Percentiles rank a stretch among this genome's conserved stretches.
phyloP scores from a whole-genome alignment of 2,329 filamentous ascomycete genomes.

The Ophiostoma quercus region DNA sequence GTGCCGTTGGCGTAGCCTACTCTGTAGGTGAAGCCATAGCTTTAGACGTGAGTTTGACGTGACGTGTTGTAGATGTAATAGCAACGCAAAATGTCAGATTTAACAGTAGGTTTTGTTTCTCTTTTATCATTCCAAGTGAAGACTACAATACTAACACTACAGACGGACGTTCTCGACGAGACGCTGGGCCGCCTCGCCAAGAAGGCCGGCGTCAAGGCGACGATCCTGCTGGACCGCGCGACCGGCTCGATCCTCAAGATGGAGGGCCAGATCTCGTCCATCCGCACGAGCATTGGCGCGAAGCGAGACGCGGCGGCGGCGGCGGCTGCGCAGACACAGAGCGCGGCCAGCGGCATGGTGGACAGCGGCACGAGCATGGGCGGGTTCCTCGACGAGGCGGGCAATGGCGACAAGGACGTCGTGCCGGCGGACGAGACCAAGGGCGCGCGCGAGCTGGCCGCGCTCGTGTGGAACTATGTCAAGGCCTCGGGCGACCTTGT shows the following conservation, averaged over 20 bases:
- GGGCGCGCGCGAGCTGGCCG: constrained; percentile 66
- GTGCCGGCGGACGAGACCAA: constrained; percentile 30
- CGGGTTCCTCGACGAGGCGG: constrained; percentile 42
- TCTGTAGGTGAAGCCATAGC: constrained; percentile 2
- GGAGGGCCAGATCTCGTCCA: constrained; percentile 60
- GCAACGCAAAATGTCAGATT: constrained; percentile 24
- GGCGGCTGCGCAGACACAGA: neutral
- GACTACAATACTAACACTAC: neutral
- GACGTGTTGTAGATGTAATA: neutral
- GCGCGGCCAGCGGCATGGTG: constrained; percentile 18
- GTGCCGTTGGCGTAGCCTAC: neutral
- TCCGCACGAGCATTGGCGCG: constrained; percentile 41
- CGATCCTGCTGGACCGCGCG: constrained; percentile 66
- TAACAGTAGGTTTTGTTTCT: constrained; percentile 20
- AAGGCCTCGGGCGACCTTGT: constrained; percentile 63
- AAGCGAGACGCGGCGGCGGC: constrained; percentile 23
- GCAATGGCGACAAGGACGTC: constrained; percentile 26
- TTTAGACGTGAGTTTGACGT: neutral
- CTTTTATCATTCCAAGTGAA: too few relatives aligned
- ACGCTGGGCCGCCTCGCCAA: constrained; percentile 65
- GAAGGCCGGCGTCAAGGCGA: constrained; percentile 74
- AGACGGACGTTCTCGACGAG: constrained; percentile 51
- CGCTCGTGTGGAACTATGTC: constrained; percentile 71
- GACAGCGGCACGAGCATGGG: constrained; percentile 13
- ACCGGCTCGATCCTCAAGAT: constrained; percentile 71